phyloP scores from a whole-genome alignment of 257 asterid genomes.

The Ilex asprella region DNA sequence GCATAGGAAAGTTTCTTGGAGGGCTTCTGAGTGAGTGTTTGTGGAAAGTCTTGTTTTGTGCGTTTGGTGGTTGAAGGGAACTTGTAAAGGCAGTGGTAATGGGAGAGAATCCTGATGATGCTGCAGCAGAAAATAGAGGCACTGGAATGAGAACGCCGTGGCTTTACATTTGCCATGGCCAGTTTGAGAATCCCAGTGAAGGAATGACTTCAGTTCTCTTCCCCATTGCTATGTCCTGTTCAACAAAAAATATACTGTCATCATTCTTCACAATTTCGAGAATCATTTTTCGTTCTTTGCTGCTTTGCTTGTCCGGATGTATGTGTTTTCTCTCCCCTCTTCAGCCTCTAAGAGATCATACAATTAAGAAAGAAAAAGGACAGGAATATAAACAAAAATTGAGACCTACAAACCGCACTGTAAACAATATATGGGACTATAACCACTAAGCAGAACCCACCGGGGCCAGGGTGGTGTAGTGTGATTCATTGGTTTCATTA shows the following conservation, averaged over 20 bases:
- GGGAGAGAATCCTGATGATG: slow-evolving; percentile 96
- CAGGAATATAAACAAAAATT: neutral
- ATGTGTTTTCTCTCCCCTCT: no score
- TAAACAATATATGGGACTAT: no score
- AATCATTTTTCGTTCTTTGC: neutral
- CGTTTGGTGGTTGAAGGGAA: slow-evolving; percentile 28
- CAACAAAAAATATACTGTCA: slow-evolving; percentile 5
- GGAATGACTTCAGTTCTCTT: slow-evolving; percentile 38
- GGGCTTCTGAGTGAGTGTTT: slow-evolving; percentile 28
- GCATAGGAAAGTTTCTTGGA: slow-evolving; percentile 23
- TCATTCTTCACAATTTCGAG: no score
- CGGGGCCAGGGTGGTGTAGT: no score
- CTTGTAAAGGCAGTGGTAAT: slow-evolving; percentile 26
- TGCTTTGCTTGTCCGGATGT: no score
- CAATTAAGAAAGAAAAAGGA: no score
- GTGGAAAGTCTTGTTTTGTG: slow-evolving; percentile 30
- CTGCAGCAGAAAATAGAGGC: slow-evolving; percentile 64
- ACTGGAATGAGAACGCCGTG: slow-evolving; percentile 38
- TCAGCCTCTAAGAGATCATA: no score
- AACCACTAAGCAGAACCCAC: no score
- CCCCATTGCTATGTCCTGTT: slow-evolving; percentile 50
- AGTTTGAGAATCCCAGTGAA: slow-evolving; percentile 44
- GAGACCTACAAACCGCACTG: no score
- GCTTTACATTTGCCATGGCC: slow-evolving; percentile 57
- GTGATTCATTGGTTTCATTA: no score